These are phyloP conservation scores for California macrophylla DNA, from an alignment of 441 rosid species.

Conservation along the genomic window DNA sequence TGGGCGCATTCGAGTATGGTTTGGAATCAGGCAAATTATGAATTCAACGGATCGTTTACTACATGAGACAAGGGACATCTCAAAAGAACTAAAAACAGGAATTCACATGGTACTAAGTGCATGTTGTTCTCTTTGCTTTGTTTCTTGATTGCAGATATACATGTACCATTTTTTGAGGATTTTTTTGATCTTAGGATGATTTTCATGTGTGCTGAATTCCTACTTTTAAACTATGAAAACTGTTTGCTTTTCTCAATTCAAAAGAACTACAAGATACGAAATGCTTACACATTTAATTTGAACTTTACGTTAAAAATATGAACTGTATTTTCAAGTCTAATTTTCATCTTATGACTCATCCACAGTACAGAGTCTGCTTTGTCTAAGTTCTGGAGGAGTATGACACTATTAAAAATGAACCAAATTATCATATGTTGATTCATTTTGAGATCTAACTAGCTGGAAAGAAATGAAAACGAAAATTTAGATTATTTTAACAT, in stretches of 20 bases:
- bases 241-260: background rate
- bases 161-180: background rate
- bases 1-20: constrained; percentile 56
- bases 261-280: background rate
- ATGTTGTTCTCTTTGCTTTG: constrained; percentile 2
- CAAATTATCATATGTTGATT: background rate
- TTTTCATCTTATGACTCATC: background rate
- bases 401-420: background rate
- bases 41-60: constrained; percentile 52
- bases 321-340: background rate
- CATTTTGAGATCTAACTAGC: background rate
- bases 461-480: background rate
- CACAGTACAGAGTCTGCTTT: background rate
- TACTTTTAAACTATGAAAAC: background rate
- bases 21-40: constrained; percentile 63
- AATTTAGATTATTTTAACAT: background rate
- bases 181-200: background rate
- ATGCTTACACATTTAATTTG: background rate
- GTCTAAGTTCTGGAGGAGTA: background rate
- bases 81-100: constrained; percentile 55
- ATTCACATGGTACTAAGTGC: constrained; percentile 48
- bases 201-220: constrained; percentile 4
- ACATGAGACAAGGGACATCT: constrained; percentile 43
- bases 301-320: background rate
- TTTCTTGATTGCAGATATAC: background rate